Evolutionary conservation across 179 eudicot genomes (phyloP).

Genomic region (Spergularia azorica): DNA sequence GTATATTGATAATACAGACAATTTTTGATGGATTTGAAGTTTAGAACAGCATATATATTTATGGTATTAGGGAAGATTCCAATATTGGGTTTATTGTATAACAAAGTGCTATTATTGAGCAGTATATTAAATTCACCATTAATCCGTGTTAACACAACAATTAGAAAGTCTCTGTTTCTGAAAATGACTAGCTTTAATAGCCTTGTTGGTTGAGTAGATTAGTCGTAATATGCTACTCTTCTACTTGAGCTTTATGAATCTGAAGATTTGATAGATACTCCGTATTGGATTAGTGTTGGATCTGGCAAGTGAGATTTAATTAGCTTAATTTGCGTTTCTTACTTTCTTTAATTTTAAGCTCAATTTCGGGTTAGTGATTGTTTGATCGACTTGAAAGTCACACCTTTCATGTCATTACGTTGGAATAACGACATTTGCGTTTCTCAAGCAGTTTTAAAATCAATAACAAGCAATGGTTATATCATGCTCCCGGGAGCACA

Average conservation of each 20-base stretch:
- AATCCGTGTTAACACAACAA: conserved; percentile 23
- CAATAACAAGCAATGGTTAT: too few species aligned
- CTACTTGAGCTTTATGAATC: background rate
- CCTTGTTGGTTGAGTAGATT: conserved; percentile 22
- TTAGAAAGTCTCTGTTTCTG: conserved; percentile 23
- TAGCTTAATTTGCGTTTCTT: too few species aligned
- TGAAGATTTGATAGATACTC: too few species aligned
- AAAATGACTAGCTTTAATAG: conserved; percentile 20
- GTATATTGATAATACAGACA: conserved; percentile 39
- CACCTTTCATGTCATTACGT: too few species aligned
- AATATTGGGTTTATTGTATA: conserved; percentile 18
- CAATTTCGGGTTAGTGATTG: too few species aligned
- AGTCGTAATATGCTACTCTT: background rate
- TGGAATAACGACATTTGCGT: too few species aligned
- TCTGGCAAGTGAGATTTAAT: too few species aligned
- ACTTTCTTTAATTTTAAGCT: too few species aligned
- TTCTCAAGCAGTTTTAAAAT: too few species aligned
- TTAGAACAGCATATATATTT: background rate
- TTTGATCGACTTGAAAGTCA: too few species aligned
- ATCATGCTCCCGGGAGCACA: too few species aligned
- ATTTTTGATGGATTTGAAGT: conserved; percentile 32
- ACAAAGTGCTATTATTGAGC: background rate
- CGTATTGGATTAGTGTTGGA: too few species aligned
- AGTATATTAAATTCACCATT: conserved; percentile 12
- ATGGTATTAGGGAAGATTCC: conserved; percentile 17